Conservation (phyloP, 106 monocot species). For the Dendrobium chrysotoxum region DNA sequence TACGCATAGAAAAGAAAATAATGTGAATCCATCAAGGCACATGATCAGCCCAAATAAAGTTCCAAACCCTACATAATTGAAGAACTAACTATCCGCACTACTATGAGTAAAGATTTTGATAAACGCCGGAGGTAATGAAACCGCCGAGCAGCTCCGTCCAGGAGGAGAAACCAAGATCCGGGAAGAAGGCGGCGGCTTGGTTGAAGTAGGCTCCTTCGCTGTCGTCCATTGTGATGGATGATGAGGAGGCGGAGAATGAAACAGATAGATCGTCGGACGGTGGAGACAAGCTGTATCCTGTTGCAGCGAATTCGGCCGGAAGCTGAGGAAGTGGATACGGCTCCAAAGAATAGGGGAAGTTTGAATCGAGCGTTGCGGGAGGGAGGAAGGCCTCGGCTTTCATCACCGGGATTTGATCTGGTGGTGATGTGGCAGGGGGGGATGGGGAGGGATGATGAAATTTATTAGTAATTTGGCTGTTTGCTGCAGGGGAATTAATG, state of each 20-base stretch:
- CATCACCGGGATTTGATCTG: not conserved
- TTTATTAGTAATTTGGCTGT: not conserved
- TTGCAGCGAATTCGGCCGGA: not conserved
- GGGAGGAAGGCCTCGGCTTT: not conserved
- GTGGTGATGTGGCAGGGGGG: not conserved
- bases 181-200: not conserved
- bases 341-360: not conserved
- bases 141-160: slow-evolving; percentile 9
- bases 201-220: not conserved
- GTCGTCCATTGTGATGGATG: slow-evolving; percentile 7
- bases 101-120: not conserved
- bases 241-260: not conserved
- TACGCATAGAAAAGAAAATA: not conserved
- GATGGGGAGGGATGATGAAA: not conserved
- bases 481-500: not conserved
- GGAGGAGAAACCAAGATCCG: not conserved
- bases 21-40: not conserved
- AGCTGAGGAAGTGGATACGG: not conserved
- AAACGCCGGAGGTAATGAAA: not conserved
- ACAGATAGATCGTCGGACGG: not conserved
- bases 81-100: not conserved
- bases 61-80: not conserved
- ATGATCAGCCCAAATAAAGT: not conserved
- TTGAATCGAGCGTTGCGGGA: not conserved
- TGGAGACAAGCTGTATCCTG: not conserved